Base-by-base conservation (phyloP, 768 basidiomycete genomes). In the Solioccasus polychromus region DNA sequence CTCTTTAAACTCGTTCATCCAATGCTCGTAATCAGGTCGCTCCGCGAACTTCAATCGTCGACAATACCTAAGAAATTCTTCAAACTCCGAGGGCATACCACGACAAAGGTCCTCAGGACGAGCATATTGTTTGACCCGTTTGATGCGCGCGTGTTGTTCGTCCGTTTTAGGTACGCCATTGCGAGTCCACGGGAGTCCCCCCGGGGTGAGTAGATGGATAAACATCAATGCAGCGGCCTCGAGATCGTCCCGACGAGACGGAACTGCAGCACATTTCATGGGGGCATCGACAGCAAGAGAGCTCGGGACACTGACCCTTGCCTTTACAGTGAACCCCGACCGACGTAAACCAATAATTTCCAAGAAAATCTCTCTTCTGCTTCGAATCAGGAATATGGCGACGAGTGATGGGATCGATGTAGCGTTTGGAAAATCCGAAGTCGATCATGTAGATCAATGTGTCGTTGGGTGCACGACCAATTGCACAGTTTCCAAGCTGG, bases 281-380 rank as follows among this genome's bases (percentile, higher is more conserved):
- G 42, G 42, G 41, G 20, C 20, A 50, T 59, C 40, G 22, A 52
- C 28, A 44, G 39, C 10, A 44, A 43, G 53, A 44, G 47, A 43
- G 42, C 18, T 39, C 31, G 22, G 30, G 43, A 55, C 29, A 53
- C 68, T 51, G 50, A 85, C 87, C 84, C 73, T 79, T 82, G 43
- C 83, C 83, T 38, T 79, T 78, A 54, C 87, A 90, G 62, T 90
- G 87, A 10, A 89, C 88, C 31, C 76, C 78, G 4, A 89, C 76
- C 10, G 87, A 83, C 69, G 79, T 82, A 60, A 90, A 90, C 85
- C 85, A 90, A 59, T 88, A 90, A 60, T 90, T 90, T 20, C 87
- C 87, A 42, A 89, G 80, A 52, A 90, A 89, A 55, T 87, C 82
- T 32, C 85, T 78, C 59, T 80, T 82, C 24, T 66, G 67, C 42